Percentiles rank a stretch among this genome's conserved stretches.
Conservation (phyloP, 257 asterid species). For the Jacaranda mimosifolia region DNA sequence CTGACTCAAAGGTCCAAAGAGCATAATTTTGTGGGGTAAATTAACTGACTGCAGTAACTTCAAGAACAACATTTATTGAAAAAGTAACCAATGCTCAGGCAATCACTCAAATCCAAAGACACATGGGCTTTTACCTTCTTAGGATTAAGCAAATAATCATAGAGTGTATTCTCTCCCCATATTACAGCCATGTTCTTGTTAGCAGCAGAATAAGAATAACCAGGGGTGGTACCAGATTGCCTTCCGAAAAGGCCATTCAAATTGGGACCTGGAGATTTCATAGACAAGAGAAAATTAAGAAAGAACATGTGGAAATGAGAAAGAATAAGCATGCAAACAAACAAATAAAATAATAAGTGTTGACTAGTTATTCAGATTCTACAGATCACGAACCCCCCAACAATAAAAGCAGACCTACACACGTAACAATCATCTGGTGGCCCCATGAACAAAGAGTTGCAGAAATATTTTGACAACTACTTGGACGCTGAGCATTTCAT, state of each 20-base stretch:
- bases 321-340: background rate
- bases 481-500: background rate
- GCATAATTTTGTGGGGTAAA: background rate
- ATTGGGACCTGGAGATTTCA: slow-evolving; percentile 73
- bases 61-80: background rate
- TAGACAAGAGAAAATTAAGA: background rate
- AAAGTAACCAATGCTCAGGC: background rate
- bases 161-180: slow-evolving; percentile 92
- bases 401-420: background rate
- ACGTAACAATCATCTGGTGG: background rate
- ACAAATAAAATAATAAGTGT: no score
- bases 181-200: slow-evolving; percentile 88
- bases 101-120: background rate
- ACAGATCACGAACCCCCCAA: slow-evolving; percentile 1
- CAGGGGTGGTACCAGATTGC: slow-evolving; percentile 94
- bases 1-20: background rate
- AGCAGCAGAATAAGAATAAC: slow-evolving; percentile 92
- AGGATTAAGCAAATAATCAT: slow-evolving; percentile 91
- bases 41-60: background rate
- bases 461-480: background rate
- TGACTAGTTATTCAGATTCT: background rate
- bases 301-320: background rate
- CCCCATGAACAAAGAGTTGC: background rate
- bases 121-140: slow-evolving; percentile 64
- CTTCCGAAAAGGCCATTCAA: slow-evolving; percentile 95